Conservation (phyloP, 2,329 filamentous ascomycete species). For the Fusarium coicis region DNA sequence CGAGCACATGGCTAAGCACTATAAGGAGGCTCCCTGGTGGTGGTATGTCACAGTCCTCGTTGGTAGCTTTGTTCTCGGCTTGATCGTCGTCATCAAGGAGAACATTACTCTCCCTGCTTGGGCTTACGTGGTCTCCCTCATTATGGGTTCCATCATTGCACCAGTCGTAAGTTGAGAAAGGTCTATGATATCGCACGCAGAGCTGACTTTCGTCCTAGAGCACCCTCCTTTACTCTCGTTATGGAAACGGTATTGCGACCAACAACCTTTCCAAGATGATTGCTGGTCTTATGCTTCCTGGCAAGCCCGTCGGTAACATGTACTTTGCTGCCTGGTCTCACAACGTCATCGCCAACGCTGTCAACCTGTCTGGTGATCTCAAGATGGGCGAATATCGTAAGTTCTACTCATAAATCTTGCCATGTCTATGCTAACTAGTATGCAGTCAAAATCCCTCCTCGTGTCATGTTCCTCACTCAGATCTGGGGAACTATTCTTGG, state of each 20-base stretch:
- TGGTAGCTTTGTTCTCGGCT: conserved; percentile 57
- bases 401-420: conserved; percentile 19
- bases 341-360: conserved; percentile 62
- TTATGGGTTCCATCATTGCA: conserved; percentile 59
- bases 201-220: conserved; percentile 51
- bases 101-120: conserved; percentile 59
- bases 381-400: conserved; percentile 69
- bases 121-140: conserved; percentile 59
- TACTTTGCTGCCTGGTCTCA: conserved; percentile 70
- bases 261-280: conserved; percentile 69
- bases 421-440: accelerated
- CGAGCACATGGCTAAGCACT: conserved; percentile 61
- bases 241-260: conserved; percentile 67
- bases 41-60: conserved; percentile 58
- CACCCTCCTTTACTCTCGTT: conserved; percentile 62
- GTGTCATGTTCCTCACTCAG: conserved; percentile 66
- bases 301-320: conserved; percentile 65
- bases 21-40: conserved; percentile 62
- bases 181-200: accelerated
- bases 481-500: conserved; percentile 66
- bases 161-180: conserved; percentile 54
- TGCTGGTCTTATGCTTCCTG: conserved; percentile 62
- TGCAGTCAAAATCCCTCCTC: conserved; percentile 65
- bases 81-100: conserved; percentile 58
- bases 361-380: conserved; percentile 63